Base-by-base conservation (phyloP, 106 monocot genomes). In the Hemerocallis citrina region DNA sequence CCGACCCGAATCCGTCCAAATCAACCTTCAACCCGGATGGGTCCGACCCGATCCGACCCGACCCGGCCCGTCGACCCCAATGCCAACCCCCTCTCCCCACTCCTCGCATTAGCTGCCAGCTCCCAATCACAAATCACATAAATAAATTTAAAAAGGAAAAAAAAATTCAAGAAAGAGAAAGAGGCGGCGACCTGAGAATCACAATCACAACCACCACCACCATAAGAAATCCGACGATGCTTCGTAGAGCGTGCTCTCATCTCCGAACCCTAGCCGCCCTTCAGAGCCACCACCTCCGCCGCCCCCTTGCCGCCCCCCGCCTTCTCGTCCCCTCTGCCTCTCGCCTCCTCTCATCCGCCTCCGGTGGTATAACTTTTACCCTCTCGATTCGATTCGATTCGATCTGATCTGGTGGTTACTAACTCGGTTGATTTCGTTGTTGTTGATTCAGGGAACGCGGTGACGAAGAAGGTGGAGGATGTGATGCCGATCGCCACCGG, bases 401-500 rank as follows among this genome's bases (percentile, higher is more conserved):
- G 22, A 38, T 56, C 66, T 35, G 41, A 19, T 7, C 9, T 39
- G 28, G 23, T 66, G 79, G 39, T 25, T 17, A 14, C 45, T 58
- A 35, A 20, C 3, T 9, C 1, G 0, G 7, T 20, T 51, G n/a
- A 0, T 51, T 38, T 66, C 37, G 25, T 8, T 16, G 43, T 51
- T 7, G 38, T 62, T 71, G 44, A 44, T 34, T 65, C 59, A 47
- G 25, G 43, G 41, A 16, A 19, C 55, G 14, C 20, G 16, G 8
- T 32, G 22, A 83, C 72, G 70, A 85, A 78, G 78, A 75, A 38
- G 11, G 83, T 83, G 69, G 92, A 84, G 69, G 92, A 92, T 50
- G 86, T 83, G 49, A 60, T 83, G 83, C 92, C 92, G 59, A 87
- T 87, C 63, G 92, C 83, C 63, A 92, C 92, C 0, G 92, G 92